Conservation (phyloP, 108 stramenopile genomes). For the Cylindrotheca closterium region DNA sequence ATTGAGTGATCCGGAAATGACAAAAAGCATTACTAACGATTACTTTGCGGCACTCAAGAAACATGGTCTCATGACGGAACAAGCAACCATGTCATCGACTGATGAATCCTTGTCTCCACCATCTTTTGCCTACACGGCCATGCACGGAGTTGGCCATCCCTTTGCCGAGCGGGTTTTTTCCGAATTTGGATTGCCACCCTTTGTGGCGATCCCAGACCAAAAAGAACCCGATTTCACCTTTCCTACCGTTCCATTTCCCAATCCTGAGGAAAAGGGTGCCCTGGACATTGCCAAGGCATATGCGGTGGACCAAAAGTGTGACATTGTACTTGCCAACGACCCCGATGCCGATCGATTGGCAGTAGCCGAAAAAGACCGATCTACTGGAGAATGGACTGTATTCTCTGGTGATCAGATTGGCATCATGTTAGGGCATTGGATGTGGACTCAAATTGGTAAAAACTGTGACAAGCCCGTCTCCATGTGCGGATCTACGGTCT, state of each 20-base stretch:
- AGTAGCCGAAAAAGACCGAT: conserved; percentile 80
- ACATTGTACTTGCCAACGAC: conserved; percentile 95
- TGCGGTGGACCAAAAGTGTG: conserved; percentile 61
- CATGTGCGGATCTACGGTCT: conserved; percentile 94
- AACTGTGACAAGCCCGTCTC: conserved; percentile 65
- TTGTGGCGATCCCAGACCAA: conserved; percentile 76
- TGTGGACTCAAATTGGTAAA: conserved; percentile 78
- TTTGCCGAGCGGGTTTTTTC: conserved; percentile 72
- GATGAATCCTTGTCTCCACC: conserved; percentile 1
- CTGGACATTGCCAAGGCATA: conserved; percentile 81
- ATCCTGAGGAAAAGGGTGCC: conserved; percentile 97
- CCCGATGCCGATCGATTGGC: conserved; percentile 98
- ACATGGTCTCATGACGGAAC: conserved; percentile 63
- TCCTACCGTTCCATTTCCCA: conserved; percentile 94
- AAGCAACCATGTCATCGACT: background rate
- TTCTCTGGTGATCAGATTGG: conserved; percentile 98
- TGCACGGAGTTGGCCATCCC: conserved; percentile 93
- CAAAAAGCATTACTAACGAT: conserved; percentile 30
- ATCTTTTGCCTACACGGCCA: conserved; percentile 89
- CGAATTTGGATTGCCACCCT: conserved; percentile 75
- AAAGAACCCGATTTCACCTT: conserved; percentile 88
- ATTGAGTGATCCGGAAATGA: conserved; percentile 23
- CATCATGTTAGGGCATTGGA: conserved; percentile 86
- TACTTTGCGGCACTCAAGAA: conserved; percentile 65
- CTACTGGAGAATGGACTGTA: conserved; percentile 77